Base-by-base conservation (phyloP, 2,329 filamentous ascomycete genomes). In the Fusarium sp. region DNA sequence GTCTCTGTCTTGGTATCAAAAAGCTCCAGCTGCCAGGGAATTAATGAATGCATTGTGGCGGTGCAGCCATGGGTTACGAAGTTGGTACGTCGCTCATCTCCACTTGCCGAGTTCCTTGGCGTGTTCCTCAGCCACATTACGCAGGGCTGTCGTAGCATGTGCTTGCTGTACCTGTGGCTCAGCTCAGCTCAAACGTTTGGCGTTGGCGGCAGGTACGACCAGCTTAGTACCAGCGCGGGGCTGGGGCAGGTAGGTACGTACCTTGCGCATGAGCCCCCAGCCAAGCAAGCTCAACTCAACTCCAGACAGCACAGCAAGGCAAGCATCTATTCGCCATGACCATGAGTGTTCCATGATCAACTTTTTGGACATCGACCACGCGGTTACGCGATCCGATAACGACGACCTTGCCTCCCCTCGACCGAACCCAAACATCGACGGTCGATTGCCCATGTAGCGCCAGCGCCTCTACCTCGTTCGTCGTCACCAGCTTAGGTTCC, bases 381-480 rank as follows among this genome's bases (percentile, higher is more conserved):
- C 62, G 67, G 23, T 55, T 40, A 56, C 55, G 54, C 61, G 46
- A 59, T 27, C 31, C 61, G 44, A 59, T 36, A 20, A 63, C 38
- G 25, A 57, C 38, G 34, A 57, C 31, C 46, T 58, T 36, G 33
- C 56, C 36, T 55, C 46, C 18, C 58, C 51, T 62, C 54, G 56
- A 61, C 56, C 36, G 20, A 33, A 13, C 33, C 16, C 10, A 29
- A 11, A 23, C 27, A 49, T 44, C 60, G 49, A 58, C 59, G 38
- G 25, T 63, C 55, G 54, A 66, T 65, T 61, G 50, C 58, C 61
- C 40, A 80, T 79, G 78, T 77, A 77, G 77, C 64, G 62, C 73
- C 62, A 77, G 77, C 64, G 62, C 73, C 62, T 65, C 67, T 62
- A 64, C 51, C 33, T 51, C 66, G 50, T 20, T 33, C 64, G 60